Percentiles rank a stretch among this genome's conserved stretches.
phyloP scores from a whole-genome alignment of 306 rosid species.

The Clitoria ternatea region DNA sequence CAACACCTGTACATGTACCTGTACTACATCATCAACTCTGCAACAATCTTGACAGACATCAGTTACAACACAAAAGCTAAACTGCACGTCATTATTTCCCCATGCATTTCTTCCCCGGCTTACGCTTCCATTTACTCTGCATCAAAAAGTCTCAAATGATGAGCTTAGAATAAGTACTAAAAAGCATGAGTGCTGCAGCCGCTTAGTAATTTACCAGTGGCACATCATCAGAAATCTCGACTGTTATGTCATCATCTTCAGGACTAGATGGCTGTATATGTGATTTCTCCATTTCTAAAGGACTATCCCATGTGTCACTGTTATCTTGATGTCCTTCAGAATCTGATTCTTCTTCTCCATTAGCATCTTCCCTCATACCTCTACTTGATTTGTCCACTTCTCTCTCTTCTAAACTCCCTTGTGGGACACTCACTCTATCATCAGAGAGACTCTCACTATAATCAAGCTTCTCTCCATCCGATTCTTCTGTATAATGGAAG shows the following conservation, averaged over 20 bases:
- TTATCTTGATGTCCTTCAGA: constrained; percentile 44
- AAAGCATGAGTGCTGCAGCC: constrained; percentile 9
- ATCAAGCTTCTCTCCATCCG: constrained; percentile 49
- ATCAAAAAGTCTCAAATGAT: constrained; percentile 13
- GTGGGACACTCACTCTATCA: constrained; percentile 32
- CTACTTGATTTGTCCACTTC: constrained; percentile 43
- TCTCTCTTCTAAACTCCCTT: constrained; percentile 50
- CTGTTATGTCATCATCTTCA: constrained; percentile 15
- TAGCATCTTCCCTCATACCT: constrained; percentile 41
- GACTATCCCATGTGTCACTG: constrained; percentile 31
- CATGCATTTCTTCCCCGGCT: constrained; percentile 50
- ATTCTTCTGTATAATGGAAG: constrained; percentile 38
- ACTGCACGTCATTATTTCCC: constrained; percentile 27
- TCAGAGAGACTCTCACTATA: constrained; percentile 38
- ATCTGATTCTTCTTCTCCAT: constrained; percentile 39
- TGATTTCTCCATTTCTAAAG: constrained; percentile 31
- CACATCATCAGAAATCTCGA: constrained; percentile 75
- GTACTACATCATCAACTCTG: constrained; percentile 22
- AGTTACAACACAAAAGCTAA: constrained; percentile 2
- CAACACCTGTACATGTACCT: constrained; percentile 21
- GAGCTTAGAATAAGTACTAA: neutral
- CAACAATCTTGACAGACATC: constrained; percentile 14
- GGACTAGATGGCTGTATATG: constrained; percentile 28
- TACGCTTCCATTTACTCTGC: constrained; percentile 82
- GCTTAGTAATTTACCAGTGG: constrained; percentile 67